Percentiles rank a stretch among this genome's conserved stretches.
Evolutionary conservation across 371 early-diverging fungal genomes (phyloP).

Genomic region (Apophysomyces sp.): DNA sequence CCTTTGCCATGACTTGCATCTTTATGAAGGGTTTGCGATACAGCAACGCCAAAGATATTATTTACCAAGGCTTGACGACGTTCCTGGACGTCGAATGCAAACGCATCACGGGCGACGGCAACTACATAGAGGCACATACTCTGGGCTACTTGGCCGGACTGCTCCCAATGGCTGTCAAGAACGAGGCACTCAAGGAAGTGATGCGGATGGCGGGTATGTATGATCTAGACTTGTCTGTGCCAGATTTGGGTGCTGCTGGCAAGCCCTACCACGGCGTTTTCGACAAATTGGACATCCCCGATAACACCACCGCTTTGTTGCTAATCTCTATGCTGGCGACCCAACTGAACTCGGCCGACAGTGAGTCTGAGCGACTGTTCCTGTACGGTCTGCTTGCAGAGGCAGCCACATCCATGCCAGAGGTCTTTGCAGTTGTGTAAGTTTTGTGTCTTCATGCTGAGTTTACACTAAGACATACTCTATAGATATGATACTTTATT

Average conservation of each 20-base stretch:
- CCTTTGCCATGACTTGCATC: constrained; percentile 79
- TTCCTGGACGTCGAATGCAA: constrained; percentile 67
- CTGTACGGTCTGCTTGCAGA: constrained; percentile 81
- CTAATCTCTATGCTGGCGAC: constrained; percentile 72
- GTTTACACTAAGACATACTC: not conserved
- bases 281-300: constrained; percentile 62
- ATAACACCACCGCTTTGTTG: constrained; percentile 64
- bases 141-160: constrained; percentile 74
- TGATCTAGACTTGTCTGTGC: constrained; percentile 40
- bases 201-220: constrained; percentile 54
- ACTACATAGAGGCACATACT: constrained; percentile 54
- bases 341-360: constrained; percentile 77
- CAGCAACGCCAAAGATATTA: constrained; percentile 62
- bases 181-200: constrained; percentile 58
- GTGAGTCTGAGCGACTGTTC: constrained; percentile 78
- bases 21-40: constrained; percentile 81
- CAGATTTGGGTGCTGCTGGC: constrained; percentile 17
- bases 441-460: constrained; percentile 5
- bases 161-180: constrained; percentile 62
- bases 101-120: constrained; percentile 26
- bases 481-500: constrained; percentile 62
- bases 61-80: constrained; percentile 61
- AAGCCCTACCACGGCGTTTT: constrained; percentile 58
- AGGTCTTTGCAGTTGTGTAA: constrained; percentile 75
- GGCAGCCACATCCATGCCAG: constrained; percentile 69